phyloP scores from a whole-genome alignment of 306 rosid species.

The Acacia crassicarpa region DNA sequence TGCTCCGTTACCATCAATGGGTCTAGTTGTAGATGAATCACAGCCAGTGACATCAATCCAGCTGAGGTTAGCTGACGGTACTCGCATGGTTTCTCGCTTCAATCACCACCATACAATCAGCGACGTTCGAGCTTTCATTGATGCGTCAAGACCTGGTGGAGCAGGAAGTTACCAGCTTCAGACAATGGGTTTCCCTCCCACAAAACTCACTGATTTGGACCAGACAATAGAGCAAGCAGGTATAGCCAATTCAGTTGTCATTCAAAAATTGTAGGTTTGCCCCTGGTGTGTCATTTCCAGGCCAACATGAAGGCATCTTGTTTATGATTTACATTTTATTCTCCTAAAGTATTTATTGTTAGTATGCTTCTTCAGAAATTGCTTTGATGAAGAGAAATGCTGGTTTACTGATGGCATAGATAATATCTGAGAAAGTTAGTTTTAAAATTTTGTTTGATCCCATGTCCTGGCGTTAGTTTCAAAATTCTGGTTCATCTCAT shows the following conservation, averaged over 20 bases:
- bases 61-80: slow-evolving; percentile 93
- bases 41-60: slow-evolving; percentile 84
- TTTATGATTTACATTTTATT: slow-evolving; percentile 9
- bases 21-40: slow-evolving; percentile 72
- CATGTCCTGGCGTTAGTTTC: not conserved
- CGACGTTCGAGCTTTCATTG: slow-evolving; percentile 78
- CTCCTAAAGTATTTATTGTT: slow-evolving; percentile 6
- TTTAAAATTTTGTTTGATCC: not conserved
- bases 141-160: slow-evolving; percentile 88
- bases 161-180: slow-evolving; percentile 73
- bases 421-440: not conserved
- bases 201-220: slow-evolving; percentile 75
- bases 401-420: slow-evolving; percentile 1
- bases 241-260: slow-evolving; percentile 83
- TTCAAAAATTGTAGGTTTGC: slow-evolving; percentile 55
- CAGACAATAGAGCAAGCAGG: slow-evolving; percentile 94
- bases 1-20: slow-evolving; percentile 62
- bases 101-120: slow-evolving; percentile 82
- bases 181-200: slow-evolving; percentile 98
- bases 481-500: not conserved
- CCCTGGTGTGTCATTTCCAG: slow-evolving; percentile 7
- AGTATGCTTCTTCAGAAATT: slow-evolving; percentile 14
- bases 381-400: slow-evolving; percentile 13
- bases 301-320: slow-evolving; percentile 23
- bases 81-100: slow-evolving; percentile 92